A percentile compares a stretch with the other conserved stretches of the same genome.
These are phyloP conservation scores for Sclerotinia subarctica DNA, from an alignment of 2,329 filamentous ascomycete genomes.

Conservation along the genomic window DNA sequence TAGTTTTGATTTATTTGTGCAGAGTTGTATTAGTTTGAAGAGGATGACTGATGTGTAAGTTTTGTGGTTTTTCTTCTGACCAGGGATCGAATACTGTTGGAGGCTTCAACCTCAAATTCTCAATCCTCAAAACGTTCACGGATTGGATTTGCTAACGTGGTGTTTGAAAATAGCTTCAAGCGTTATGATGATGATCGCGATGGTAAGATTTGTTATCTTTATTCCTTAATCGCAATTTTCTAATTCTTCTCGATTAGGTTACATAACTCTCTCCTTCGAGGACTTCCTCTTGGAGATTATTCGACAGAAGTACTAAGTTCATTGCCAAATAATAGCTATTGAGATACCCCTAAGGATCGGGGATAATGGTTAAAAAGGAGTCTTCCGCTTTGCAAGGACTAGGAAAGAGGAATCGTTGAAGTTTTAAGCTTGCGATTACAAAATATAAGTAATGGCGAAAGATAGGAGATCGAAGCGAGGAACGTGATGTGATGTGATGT, in stretches of 20 bases:
- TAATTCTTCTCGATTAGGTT: slow-evolving; percentile 40
- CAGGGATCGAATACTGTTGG: not conserved
- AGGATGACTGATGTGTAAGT: slow-evolving; percentile 85
- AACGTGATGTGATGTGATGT: not conserved
- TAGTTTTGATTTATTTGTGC: slow-evolving; percentile 95
- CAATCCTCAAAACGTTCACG: not conserved
- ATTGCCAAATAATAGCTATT: not conserved
- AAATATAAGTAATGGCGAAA: not conserved
- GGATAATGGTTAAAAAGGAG: not conserved
- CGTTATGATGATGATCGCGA: slow-evolving; percentile 97
- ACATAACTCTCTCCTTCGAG: slow-evolving; percentile 73
- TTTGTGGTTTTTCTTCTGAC: not conserved
- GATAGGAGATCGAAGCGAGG: not conserved
- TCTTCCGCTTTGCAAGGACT: not conserved
- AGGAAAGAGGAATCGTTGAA: not conserved
- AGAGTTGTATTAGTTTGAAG: slow-evolving; percentile 94
- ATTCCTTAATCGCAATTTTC: not conserved
- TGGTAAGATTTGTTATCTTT: slow-evolving; percentile 45
- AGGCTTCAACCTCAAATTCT: not conserved
- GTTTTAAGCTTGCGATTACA: not conserved
- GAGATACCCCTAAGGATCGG: no score
- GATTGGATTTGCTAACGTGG: not conserved
- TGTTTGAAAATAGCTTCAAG: slow-evolving; percentile 60
- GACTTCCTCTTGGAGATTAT: slow-evolving; percentile 38
- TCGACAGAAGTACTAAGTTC: slow-evolving; percentile 31